These are phyloP conservation scores for Hypoxylon fuscum DNA, from an alignment of 495 filamentous ascomycete species.

Conservation along the genomic window DNA sequence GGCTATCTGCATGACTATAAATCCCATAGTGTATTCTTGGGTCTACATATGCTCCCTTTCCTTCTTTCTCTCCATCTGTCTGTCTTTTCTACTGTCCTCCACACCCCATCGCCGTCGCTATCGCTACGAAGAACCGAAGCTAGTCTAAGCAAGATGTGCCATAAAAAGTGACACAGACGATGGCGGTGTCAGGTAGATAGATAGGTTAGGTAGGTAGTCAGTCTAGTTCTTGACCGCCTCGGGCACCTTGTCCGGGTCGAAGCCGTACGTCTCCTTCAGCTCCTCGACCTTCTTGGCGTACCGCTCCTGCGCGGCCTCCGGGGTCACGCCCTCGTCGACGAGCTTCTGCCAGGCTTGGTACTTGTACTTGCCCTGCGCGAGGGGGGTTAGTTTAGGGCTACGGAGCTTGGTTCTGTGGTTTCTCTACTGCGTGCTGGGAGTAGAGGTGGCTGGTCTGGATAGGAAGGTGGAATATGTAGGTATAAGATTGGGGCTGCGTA, in stretches of 20 bases:
- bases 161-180: not conserved
- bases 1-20: slow-evolving; percentile 1
- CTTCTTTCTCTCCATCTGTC: too few relatives aligned
- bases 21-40: slow-evolving; percentile 7
- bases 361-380: slow-evolving; percentile 76
- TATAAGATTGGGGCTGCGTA: slow-evolving; percentile 40
- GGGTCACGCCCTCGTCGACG: slow-evolving; percentile 63
- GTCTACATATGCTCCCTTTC: not conserved
- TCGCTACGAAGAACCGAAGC: slow-evolving; percentile 12
- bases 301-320: slow-evolving; percentile 72
- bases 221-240: slow-evolving; percentile 57
- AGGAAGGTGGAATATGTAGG: not conserved
- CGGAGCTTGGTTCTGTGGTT: too few relatives aligned
- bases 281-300: slow-evolving; percentile 77
- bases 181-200: not conserved
- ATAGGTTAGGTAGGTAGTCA: not conserved
- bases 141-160: too few relatives aligned
- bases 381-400: slow-evolving; percentile 12
- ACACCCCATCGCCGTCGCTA: slow-evolving; percentile 17
- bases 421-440: not conserved
- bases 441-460: not conserved
- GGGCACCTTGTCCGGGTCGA: slow-evolving; percentile 62
- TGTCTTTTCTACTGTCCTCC: too few relatives aligned
- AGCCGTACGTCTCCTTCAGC: slow-evolving; percentile 74
- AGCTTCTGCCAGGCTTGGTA: slow-evolving; percentile 75